Conservation (phyloP, 2,329 filamentous ascomycete species). For the Sporothrix pseudoabietina region DNA sequence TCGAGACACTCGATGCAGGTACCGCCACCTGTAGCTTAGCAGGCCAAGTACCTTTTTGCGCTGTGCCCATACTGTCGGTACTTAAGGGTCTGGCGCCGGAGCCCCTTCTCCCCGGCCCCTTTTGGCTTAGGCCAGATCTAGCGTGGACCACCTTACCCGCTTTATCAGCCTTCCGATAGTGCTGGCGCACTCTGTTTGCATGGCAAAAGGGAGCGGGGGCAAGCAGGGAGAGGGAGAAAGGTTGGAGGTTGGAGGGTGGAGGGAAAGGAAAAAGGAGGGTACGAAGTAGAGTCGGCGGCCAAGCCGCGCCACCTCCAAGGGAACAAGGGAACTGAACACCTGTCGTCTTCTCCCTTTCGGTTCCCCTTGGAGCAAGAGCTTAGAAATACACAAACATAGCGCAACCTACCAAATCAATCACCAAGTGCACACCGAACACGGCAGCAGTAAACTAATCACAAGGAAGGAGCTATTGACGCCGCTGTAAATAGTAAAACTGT, state of each 20-base stretch:
- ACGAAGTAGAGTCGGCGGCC: slow-evolving; percentile 3
- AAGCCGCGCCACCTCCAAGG: slow-evolving; percentile 21
- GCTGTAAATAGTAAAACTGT: neutral
- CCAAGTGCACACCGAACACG: neutral
- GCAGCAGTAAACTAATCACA: neutral
- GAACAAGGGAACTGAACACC: slow-evolving; percentile 33
- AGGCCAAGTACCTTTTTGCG: neutral
- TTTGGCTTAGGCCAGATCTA: slow-evolving; percentile 17
- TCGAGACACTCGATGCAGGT: slow-evolving; percentile 11
- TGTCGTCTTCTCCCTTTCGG: slow-evolving; percentile 32
- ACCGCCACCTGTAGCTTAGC: neutral
- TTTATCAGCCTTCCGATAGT: slow-evolving; percentile 31
- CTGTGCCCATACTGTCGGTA: neutral
- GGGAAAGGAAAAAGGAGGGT: no score
- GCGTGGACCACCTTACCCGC: slow-evolving; percentile 21
- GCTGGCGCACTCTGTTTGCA: slow-evolving; percentile 16
- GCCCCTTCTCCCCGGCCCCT: neutral
- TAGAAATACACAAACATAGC: slow-evolving; percentile 26
- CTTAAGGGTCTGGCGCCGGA: neutral
- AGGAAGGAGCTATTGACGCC: slow-evolving; percentile 13
- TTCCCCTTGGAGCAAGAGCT: slow-evolving; percentile 23
- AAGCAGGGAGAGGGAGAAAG: neutral
- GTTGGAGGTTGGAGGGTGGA: neutral
- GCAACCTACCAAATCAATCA: neutral
- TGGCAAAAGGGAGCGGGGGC: slow-evolving; percentile 14